Evolutionary conservation across 768 basidiomycete species (phyloP).

Genomic region (Lyophyllum decastes): DNA sequence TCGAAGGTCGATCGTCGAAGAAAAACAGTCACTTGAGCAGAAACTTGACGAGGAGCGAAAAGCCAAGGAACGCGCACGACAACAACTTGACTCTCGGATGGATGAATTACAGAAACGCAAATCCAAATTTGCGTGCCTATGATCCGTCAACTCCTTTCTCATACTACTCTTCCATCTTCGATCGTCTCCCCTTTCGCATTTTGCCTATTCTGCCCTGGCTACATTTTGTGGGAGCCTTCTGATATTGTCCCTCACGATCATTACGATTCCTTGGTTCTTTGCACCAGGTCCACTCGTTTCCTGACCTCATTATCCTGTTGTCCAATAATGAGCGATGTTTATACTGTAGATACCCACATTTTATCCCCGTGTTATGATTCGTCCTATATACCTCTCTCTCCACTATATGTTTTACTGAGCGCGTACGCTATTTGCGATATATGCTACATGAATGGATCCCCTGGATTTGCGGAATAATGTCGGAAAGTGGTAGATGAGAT

Average conservation of each 20-base stretch:
- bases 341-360: conserved; percentile 46
- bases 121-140: conserved; percentile 92
- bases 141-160: too few species aligned
- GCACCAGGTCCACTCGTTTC: conserved; percentile 30
- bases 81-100: conserved; percentile 86
- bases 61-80: conserved; percentile 86
- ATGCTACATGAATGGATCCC: conserved; percentile 25
- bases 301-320: conserved; percentile 29
- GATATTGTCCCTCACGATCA: conserved; percentile 26
- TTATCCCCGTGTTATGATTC: conserved; percentile 33
- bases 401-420: conserved; percentile 20
- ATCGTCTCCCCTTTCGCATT: conserved; percentile 4
- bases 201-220: conserved; percentile 16
- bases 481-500: neutral
- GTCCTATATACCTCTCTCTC: conserved; percentile 32
- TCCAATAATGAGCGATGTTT: conserved; percentile 32
- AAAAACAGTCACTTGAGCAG: conserved; percentile 85
- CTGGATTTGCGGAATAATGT: conserved; percentile 7
- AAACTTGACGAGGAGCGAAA: conserved; percentile 84
- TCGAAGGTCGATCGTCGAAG: conserved; percentile 80
- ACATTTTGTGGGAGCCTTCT: conserved; percentile 15
- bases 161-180: conserved; percentile 11
- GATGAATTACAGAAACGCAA: conserved; percentile 84
- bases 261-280: conserved; percentile 25
- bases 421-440: conserved; percentile 16